These are phyloP conservation scores for Akanthomyces uredinophilus DNA, from an alignment of 2,329 filamentous ascomycete genomes.

Conservation along the genomic window DNA sequence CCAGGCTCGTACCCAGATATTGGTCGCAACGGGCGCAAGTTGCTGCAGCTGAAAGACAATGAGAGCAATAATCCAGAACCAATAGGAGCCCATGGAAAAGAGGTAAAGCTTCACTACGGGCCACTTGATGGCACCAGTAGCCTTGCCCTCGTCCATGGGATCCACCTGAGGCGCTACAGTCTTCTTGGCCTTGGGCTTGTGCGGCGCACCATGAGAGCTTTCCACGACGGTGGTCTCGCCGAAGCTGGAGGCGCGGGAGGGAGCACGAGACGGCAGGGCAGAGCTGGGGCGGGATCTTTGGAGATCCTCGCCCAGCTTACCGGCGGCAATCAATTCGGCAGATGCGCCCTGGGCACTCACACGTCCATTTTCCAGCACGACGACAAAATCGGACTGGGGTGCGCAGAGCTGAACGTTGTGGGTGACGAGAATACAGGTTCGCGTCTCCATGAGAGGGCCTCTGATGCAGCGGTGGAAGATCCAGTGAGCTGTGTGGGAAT, in stretches of 20 bases:
- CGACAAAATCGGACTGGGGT: conserved; percentile 72
- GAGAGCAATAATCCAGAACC: conserved; percentile 80
- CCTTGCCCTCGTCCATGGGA: conserved; percentile 69
- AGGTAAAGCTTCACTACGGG: conserved; percentile 83
- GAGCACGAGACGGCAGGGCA: conserved; percentile 61
- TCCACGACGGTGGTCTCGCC: conserved; percentile 57
- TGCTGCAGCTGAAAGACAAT: conserved; percentile 78
- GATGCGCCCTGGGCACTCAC: conserved; percentile 72
- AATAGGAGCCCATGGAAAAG: conserved; percentile 88
- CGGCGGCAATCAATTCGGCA: conserved; percentile 75
- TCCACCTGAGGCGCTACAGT: conserved; percentile 45
- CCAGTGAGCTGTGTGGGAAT: conserved; percentile 96
- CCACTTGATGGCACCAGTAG: conserved; percentile 82
- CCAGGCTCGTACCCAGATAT: conserved; percentile 93
- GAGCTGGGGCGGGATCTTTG: conserved; percentile 68
- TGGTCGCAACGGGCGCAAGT: conserved; percentile 78
- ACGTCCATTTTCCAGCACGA: conserved; percentile 83
- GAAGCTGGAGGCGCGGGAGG: conserved; percentile 73
- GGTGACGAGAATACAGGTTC: conserved; percentile 92
- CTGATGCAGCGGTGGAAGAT: conserved; percentile 92
- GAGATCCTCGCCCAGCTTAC: conserved; percentile 81
- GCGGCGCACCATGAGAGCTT: conserved; percentile 40
- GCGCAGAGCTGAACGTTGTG: conserved; percentile 90
- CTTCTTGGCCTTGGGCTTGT: conserved; percentile 41
- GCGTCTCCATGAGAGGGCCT: conserved; percentile 79